phyloP scores from a whole-genome alignment of 1,284 basidiomycete genomes.

The Fomitiporia mediterranea region DNA sequence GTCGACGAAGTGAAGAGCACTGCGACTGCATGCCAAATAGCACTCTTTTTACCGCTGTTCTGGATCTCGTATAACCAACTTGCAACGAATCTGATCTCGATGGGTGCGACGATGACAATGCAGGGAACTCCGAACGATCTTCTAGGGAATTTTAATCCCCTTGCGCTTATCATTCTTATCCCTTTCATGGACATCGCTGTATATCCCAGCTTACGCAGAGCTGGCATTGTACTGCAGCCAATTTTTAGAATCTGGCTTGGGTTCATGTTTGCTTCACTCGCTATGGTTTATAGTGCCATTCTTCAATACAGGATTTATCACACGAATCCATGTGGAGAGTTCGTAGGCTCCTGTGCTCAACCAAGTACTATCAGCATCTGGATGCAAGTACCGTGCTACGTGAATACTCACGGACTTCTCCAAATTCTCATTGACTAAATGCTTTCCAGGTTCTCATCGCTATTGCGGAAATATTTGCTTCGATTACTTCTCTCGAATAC shows the following conservation, averaged over 20 bases:
- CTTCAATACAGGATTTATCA: constrained; percentile 46
- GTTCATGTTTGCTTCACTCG: constrained; percentile 51
- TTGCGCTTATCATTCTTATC: constrained; percentile 46
- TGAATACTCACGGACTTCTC: neutral
- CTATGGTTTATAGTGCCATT: constrained; percentile 62
- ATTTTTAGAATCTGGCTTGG: constrained; percentile 62
- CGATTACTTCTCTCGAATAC: constrained; percentile 59
- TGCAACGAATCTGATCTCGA: constrained; percentile 52
- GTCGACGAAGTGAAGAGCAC: constrained; percentile 62
- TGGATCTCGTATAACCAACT: constrained; percentile 53
- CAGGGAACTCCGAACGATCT: constrained; percentile 57
- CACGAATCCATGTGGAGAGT: constrained; percentile 44
- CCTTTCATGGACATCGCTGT: constrained; percentile 46
- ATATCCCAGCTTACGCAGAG: constrained; percentile 51
- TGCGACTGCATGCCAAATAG: constrained; percentile 61
- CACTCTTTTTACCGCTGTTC: constrained; percentile 53
- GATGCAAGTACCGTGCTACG: constrained; percentile 29
- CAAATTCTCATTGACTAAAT: constrained; percentile 15
- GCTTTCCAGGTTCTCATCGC: constrained; percentile 47
- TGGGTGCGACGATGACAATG: constrained; percentile 44
- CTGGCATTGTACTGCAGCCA: constrained; percentile 52
- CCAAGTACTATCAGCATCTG: constrained; percentile 46
- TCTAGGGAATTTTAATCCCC: constrained; percentile 57
- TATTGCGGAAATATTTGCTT: constrained; percentile 55
- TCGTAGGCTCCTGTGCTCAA: constrained; percentile 32